These are phyloP conservation scores for Moelleriella libera DNA, from an alignment of 2,329 filamentous ascomycete species.

Conservation along the genomic window DNA sequence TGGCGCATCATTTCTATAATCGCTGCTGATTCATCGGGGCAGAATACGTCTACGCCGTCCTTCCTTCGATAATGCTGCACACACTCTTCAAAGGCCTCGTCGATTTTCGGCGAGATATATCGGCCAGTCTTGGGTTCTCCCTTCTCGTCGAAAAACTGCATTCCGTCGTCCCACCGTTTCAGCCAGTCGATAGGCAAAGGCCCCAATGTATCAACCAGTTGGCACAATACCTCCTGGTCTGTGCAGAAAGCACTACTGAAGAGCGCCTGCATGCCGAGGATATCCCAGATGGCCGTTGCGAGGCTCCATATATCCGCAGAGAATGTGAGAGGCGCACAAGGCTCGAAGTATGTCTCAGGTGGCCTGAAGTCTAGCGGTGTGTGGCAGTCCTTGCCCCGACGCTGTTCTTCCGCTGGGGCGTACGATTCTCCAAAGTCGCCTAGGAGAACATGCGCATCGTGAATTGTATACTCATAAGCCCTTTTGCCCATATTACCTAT, in stretches of 20 bases:
- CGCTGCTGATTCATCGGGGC: constrained; percentile 2
- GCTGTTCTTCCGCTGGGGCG: constrained; percentile 8
- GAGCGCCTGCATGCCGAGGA: constrained; percentile 10
- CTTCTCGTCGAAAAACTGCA: not conserved
- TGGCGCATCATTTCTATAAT: constrained; percentile 2
- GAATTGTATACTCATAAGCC: constrained; percentile 13
- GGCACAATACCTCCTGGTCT: not conserved
- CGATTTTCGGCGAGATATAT: constrained; percentile 1
- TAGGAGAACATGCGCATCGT: constrained; percentile 9
- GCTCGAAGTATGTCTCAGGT: constrained; percentile 21
- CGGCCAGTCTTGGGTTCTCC: not conserved
- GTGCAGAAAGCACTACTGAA: constrained; percentile 2
- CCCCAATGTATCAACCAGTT: constrained; percentile 3
- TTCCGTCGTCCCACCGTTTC: constrained; percentile 1
- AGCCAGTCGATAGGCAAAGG: constrained; percentile 4
- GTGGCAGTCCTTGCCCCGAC: constrained; percentile 10
- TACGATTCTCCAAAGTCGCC: constrained; percentile 23
- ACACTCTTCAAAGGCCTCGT: constrained; percentile 1
- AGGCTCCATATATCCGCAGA: constrained; percentile 24
- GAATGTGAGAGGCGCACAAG: constrained; percentile 16
- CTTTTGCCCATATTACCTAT: constrained; percentile 2
- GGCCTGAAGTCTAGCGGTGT: constrained; percentile 15
- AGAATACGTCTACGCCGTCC: constrained; percentile 1
- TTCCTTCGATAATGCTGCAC: constrained; percentile 4
- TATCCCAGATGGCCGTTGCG: constrained; percentile 18